phyloP scores from a whole-genome alignment of 2,329 filamentous ascomycete species.

The Penicillium olsonii region DNA sequence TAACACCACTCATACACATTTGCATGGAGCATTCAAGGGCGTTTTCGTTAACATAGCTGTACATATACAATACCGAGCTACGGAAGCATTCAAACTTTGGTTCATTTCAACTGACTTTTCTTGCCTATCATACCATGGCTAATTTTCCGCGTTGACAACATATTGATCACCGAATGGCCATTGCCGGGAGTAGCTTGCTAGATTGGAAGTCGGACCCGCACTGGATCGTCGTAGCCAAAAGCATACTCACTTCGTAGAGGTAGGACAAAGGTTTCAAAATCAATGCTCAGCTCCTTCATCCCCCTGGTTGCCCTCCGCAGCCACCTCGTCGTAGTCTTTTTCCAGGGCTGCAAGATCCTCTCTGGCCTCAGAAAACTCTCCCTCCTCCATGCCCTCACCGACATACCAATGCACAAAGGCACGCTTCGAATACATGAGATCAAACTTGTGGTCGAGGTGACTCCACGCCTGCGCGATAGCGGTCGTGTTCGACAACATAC shows the following conservation, averaged over 20 bases:
- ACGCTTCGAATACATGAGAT: slow-evolving; percentile 70
- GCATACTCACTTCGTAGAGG: not conserved
- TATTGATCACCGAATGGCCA: no score
- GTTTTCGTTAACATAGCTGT: not conserved
- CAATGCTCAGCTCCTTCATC: not conserved
- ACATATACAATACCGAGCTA: not conserved
- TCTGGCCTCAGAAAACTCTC: slow-evolving; percentile 83
- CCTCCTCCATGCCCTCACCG: slow-evolving; percentile 89
- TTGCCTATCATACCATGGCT: no score
- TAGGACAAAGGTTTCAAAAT: not conserved
- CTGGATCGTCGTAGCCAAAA: not conserved
- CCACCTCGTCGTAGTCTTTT: slow-evolving; percentile 86
- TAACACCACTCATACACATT: slow-evolving; percentile 1
- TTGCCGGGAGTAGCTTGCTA: no score
- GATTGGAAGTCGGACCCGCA: no score
- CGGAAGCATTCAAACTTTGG: not conserved
- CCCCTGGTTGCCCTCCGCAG: slow-evolving; percentile 38
- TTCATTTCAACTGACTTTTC: not conserved
- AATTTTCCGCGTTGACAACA: no score
- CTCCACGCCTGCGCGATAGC: slow-evolving; percentile 67
- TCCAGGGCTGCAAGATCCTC: slow-evolving; percentile 83
- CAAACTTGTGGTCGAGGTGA: slow-evolving; percentile 67
- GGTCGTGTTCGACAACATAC: slow-evolving; percentile 69
- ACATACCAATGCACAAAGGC: slow-evolving; percentile 75
- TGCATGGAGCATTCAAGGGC: slow-evolving; percentile 7